Base-by-base conservation (phyloP, 2,329 filamentous ascomycete species). In the Calonectria ilicicola region DNA sequence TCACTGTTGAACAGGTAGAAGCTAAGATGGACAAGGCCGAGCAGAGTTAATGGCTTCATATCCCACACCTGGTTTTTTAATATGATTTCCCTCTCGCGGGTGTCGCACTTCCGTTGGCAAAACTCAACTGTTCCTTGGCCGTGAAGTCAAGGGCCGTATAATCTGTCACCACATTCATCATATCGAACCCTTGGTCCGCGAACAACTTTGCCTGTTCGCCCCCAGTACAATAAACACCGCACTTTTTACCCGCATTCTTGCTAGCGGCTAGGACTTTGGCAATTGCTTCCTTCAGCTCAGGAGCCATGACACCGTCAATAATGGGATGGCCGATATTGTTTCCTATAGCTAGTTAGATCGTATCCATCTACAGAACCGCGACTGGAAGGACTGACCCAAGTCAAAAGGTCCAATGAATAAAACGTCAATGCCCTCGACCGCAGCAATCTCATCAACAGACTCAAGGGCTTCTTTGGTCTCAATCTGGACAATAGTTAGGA, bases 331-430 rank as follows among this genome's bases (percentile, higher is more conserved):
- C 91, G 56, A 92, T 91, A 76, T 89, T 92, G 80, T 91, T 91
- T 63, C 89, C 85, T 86, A 23, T 42, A 10, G 2, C 21, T 6
- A 27, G 64, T 79, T 35, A 77, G 75, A 19, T 47, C 15, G 42
- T 26, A 17, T 17, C 14, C 9, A 26, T 5, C 38, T 6, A n/a
- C 29, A 7, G 15, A 29, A 29, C 8, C 17, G 8, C 9, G 15
- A n/a, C 17, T 9, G 0, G 26, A 6, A 26, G 21, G 7, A 44
- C 75, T 53, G 73, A 77, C 90, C 92, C 65, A 93, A 85, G 77
- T 93, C 91, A 79, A 92, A 93, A 2, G 92, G 91, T 0, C 92
- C 92, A 58, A 93, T 87, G 79, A 93, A 93, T 27, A 93, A 82
- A 5, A 91, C 87, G 73, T 93, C 92, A 26, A 93, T 85, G 4